Evolutionary conservation across 106 monocot genomes (phyloP).

Genomic region (Dendrobium huoshanense): DNA sequence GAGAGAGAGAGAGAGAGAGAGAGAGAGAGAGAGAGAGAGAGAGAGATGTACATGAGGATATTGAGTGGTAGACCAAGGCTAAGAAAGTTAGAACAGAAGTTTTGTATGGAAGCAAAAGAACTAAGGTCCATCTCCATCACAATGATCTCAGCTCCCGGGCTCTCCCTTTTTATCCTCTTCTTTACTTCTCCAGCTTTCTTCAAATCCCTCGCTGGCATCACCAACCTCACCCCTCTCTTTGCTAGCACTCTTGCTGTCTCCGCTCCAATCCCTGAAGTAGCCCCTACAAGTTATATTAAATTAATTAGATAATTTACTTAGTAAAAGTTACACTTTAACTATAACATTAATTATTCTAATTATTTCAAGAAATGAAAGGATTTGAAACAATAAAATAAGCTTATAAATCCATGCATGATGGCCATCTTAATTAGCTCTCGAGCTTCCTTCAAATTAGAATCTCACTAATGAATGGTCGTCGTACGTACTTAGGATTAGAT

Average conservation of each 20-base stretch:
- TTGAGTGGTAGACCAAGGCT: slow-evolving; percentile 52
- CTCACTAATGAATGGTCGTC: not conserved
- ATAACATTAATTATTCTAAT: no score
- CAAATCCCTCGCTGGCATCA: slow-evolving; percentile 52
- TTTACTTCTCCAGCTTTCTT: slow-evolving; percentile 43
- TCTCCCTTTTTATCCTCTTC: slow-evolving; percentile 31
- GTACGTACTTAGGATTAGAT: no score
- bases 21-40: no score
- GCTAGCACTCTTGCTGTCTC: slow-evolving; percentile 62
- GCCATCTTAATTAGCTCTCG: no score
- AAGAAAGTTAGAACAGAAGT: slow-evolving; percentile 37
- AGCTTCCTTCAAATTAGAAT: no score
- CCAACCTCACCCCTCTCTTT: slow-evolving; percentile 43
- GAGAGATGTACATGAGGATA: slow-evolving; percentile 39
- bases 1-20: no score
- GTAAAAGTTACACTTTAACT: not conserved
- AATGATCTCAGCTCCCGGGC: slow-evolving; percentile 28
- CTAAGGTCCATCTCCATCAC: slow-evolving; percentile 45
- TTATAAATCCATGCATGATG: no score
- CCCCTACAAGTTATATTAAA: slow-evolving; percentile 20
- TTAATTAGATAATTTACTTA: slow-evolving; percentile 4
- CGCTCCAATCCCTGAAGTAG: slow-evolving; percentile 66
- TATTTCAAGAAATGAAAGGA: no score
- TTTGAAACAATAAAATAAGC: no score
- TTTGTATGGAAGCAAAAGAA: slow-evolving; percentile 42